Conservation (phyloP, 192 early-diverging fungal species). For the Backusella macrospora region DNA sequence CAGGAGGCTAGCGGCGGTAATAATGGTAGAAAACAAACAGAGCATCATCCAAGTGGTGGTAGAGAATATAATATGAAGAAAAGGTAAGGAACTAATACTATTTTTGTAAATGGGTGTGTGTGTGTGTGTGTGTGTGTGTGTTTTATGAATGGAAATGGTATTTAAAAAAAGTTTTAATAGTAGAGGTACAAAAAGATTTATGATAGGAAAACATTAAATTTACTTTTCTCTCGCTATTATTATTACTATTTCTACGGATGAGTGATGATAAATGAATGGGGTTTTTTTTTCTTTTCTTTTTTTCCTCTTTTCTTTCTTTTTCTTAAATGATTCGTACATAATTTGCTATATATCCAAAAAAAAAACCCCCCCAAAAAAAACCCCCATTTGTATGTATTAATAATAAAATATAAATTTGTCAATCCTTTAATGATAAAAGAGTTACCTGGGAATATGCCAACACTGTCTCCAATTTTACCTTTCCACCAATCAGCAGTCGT, state of each 20-base stretch:
- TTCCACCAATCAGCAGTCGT: conserved; percentile 42
- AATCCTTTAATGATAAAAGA: background rate
- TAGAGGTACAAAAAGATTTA: conserved; percentile 33
- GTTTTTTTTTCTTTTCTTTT: background rate
- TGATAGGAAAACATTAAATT: conserved; percentile 3
- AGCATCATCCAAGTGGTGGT: background rate
- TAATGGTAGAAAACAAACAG: background rate
- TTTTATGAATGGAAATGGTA: background rate
- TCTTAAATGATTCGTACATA: conserved; percentile 2
- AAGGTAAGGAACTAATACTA: background rate
- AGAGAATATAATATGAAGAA: background rate
- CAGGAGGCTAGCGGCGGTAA: background rate
- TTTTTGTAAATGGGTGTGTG: too few relatives aligned
- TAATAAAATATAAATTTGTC: too few relatives aligned
- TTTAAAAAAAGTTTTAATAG: background rate
- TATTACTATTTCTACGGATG: too few relatives aligned
- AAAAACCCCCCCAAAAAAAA: too few relatives aligned
- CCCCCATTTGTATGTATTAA: background rate
- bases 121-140: too few relatives aligned
- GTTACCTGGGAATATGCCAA: conserved; percentile 70
- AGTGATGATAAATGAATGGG: background rate
- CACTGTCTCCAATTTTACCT: conserved; percentile 29
- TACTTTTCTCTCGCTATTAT: too few relatives aligned
- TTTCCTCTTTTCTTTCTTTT: too few relatives aligned
- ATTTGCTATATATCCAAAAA: conserved; percentile 4